A percentile compares a stretch with the other conserved stretches of the same genome.
These are phyloP conservation scores for Aureococcus anophagefferens DNA, from an alignment of 108 stramenopile genomes.

Conservation along the genomic window DNA sequence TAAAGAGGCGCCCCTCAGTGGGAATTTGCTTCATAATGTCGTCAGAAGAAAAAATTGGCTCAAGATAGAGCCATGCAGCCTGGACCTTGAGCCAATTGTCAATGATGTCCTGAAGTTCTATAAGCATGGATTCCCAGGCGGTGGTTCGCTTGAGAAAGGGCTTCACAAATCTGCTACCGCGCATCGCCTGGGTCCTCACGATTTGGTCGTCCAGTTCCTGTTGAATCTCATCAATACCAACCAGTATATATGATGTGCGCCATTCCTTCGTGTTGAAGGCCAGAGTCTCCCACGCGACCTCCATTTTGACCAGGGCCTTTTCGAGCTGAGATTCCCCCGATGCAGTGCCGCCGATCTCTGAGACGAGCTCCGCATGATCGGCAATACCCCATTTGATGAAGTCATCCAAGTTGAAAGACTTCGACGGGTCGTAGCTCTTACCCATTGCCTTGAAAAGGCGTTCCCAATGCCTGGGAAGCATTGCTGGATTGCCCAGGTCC, in stretches of 20 bases:
- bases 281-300: conserved; percentile 34
- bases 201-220: conserved; percentile 51
- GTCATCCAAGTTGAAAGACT: conserved; percentile 25
- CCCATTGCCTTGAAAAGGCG: conserved; percentile 27
- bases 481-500: conserved; percentile 41
- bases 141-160: conserved; percentile 44
- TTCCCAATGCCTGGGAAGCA: conserved; percentile 37
- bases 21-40: conserved; percentile 64
- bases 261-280: conserved; percentile 28
- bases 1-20: conserved; percentile 45
- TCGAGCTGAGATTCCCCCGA: conserved; percentile 53
- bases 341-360: conserved; percentile 40
- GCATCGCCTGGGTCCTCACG: conserved; percentile 57
- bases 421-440: conserved; percentile 11
- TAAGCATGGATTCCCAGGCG: conserved; percentile 45
- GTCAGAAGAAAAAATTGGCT: conserved; percentile 54
- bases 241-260: conserved; percentile 41
- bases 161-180: conserved; percentile 52
- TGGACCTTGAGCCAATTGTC: conserved; percentile 64
- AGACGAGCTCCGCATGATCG: conserved; percentile 24
- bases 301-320: conserved; percentile 31
- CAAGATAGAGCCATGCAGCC: conserved; percentile 57
- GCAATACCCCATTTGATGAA: conserved; percentile 37
- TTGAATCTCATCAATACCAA: conserved; percentile 50
- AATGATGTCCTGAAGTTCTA: conserved; percentile 40